phyloP scores from a whole-genome alignment of 1,284 basidiomycete species.

The Sanghuangporus baumii region DNA sequence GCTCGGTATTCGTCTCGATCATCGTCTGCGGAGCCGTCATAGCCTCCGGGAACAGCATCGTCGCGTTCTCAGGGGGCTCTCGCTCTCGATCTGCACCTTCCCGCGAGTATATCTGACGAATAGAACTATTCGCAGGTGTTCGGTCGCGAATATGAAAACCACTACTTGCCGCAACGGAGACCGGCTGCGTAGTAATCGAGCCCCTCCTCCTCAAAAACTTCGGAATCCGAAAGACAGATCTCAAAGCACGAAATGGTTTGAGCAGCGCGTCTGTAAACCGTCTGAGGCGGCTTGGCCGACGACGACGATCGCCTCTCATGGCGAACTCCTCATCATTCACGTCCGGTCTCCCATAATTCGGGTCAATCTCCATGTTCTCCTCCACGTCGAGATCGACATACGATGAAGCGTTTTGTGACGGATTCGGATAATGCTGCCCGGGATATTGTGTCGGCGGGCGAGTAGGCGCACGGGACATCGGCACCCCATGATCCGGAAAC shows the following conservation, averaged over 20 bases:
- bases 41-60: background rate
- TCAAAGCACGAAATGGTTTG: background rate
- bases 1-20: background rate
- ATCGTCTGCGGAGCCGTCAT: background rate
- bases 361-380: background rate
- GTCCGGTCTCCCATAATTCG: background rate
- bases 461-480: background rate
- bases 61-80: background rate
- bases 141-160: slow-evolving; percentile 5
- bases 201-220: background rate
- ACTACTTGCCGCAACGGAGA: background rate
- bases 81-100: background rate
- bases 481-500: background rate
- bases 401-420: background rate
- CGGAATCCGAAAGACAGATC: background rate
- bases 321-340: background rate
- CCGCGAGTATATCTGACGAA: background rate
- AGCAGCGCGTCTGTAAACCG: background rate
- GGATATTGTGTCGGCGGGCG: background rate
- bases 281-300: background rate
- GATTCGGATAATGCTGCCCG: background rate
- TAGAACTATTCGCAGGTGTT: background rate
- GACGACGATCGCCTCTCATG: background rate
- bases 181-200: too few relatives aligned
- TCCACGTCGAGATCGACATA: background rate